A percentile compares a stretch with the other conserved stretches of the same genome.
phyloP scores from a whole-genome alignment of 2,329 filamentous ascomycete genomes.

The Pyrenochaeta sp. region DNA sequence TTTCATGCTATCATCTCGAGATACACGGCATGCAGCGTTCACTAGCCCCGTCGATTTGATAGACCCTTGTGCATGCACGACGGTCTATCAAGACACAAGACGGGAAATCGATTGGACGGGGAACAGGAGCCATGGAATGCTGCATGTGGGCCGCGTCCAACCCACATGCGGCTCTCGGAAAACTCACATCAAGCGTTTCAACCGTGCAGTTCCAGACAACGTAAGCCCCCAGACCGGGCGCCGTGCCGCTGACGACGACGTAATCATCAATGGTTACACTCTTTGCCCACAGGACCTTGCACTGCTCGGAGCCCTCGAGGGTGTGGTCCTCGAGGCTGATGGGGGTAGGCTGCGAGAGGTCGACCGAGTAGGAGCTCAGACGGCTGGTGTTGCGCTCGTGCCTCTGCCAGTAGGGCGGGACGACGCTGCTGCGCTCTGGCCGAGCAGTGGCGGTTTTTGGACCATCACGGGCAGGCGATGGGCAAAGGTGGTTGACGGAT shows the following conservation, averaged over 20 bases:
- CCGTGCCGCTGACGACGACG: slow-evolving; percentile 65
- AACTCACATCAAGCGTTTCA: slow-evolving; percentile 79
- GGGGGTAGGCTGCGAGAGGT: slow-evolving; percentile 46
- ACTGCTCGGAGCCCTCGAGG: slow-evolving; percentile 63
- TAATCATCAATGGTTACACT: slow-evolving; percentile 69
- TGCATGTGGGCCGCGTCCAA: slow-evolving; percentile 18
- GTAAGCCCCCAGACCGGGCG: slow-evolving; percentile 77
- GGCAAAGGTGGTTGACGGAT: slow-evolving; percentile 32
- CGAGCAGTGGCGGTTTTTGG: slow-evolving; percentile 28
- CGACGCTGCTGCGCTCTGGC: slow-evolving; percentile 42
- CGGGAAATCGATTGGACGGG: slow-evolving; percentile 23
- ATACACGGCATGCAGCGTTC: slow-evolving; percentile 1
- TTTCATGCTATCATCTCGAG: slow-evolving; percentile 4
- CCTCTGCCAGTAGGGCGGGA: slow-evolving; percentile 58
- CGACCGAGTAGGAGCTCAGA: slow-evolving; percentile 44
- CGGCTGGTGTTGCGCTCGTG: slow-evolving; percentile 50
- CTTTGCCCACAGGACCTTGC: slow-evolving; percentile 67
- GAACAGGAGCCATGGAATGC: slow-evolving; percentile 9
- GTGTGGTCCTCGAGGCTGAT: slow-evolving; percentile 72
- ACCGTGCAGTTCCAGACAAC: slow-evolving; percentile 93
- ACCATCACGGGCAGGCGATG: slow-evolving; percentile 30
- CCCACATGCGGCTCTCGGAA: slow-evolving; percentile 23
- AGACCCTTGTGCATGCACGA: slow-evolving; percentile 20
- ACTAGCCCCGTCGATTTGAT: not conserved
- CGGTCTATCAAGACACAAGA: slow-evolving; percentile 8